Percentiles rank a stretch among this genome's conserved stretches.
Evolutionary conservation across 768 basidiomycete genomes (phyloP).

Genomic region (Naganishia randhawae): DNA sequence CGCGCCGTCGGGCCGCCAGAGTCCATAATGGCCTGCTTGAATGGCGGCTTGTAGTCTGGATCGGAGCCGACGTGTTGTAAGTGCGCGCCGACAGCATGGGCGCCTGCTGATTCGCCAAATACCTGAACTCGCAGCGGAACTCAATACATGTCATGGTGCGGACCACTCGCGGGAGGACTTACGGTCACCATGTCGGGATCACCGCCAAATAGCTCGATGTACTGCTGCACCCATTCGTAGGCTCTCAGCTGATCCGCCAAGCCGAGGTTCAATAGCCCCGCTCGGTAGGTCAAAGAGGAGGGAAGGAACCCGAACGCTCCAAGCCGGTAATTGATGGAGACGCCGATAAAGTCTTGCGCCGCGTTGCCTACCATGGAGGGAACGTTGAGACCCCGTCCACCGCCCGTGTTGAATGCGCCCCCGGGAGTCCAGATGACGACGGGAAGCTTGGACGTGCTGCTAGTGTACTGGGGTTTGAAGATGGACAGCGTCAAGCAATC

Average conservation of each 20-base stretch:
- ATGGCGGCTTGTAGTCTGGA: conserved; percentile 16
- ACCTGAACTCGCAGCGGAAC: neutral
- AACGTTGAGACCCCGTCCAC: conserved; percentile 34
- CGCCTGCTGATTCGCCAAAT: conserved; percentile 24
- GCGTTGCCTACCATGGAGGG: conserved; percentile 35
- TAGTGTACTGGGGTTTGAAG: conserved; percentile 40
- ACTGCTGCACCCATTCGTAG: conserved; percentile 23
- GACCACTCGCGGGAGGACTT: neutral
- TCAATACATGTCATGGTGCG: neutral
- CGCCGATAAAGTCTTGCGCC: conserved; percentile 29
- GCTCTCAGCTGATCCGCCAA: conserved; percentile 12
- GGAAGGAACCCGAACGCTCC: conserved; percentile 29
- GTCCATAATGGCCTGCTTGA: conserved; percentile 24
- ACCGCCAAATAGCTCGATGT: conserved; percentile 22
- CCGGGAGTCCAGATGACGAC: conserved; percentile 46
- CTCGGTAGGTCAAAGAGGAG: neutral
- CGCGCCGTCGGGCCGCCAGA: conserved; percentile 24
- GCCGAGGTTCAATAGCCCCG: conserved; percentile 17
- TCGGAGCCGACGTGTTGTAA: conserved; percentile 19
- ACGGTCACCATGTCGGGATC: conserved; percentile 25
- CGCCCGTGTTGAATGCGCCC: conserved; percentile 38
- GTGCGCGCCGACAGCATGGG: conserved; percentile 24
- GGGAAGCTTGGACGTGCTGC: conserved; percentile 18
- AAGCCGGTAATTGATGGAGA: conserved; percentile 26
- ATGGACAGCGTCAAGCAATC: conserved; percentile 43